These are phyloP conservation scores for Saururus chinensis DNA, from an alignment of 164 flowering plant species.

Conservation along the genomic window DNA sequence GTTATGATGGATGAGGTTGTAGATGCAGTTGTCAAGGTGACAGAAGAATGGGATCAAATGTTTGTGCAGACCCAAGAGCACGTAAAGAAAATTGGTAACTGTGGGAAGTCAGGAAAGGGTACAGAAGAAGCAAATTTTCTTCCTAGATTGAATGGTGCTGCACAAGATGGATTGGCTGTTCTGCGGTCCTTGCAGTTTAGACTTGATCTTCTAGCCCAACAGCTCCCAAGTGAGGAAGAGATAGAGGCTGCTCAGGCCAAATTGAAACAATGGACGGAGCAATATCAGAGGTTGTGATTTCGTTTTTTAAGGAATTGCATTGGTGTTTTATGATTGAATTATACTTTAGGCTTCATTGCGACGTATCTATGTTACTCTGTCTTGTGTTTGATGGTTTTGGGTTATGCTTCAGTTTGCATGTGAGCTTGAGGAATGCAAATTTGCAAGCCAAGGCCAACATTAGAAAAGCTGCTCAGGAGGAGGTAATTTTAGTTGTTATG, in stretches of 20 bases:
- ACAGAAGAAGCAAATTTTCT: conserved; percentile 41
- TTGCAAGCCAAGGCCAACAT: conserved; percentile 79
- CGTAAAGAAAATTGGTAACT: conserved; percentile 49
- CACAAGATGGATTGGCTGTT: conserved; percentile 64
- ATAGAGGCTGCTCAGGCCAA: conserved; percentile 43
- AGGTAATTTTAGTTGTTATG: conserved; percentile 36
- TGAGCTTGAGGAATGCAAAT: conserved; percentile 75
- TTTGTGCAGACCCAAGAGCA: conserved; percentile 28
- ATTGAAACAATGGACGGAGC: conserved; percentile 59
- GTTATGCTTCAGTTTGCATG: conserved; percentile 38
- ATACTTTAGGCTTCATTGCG: background rate
- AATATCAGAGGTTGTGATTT: conserved; percentile 31
- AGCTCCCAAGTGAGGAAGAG: conserved; percentile 46
- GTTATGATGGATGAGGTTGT: conserved; percentile 60
- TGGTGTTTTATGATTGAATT: background rate
- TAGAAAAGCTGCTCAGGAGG: conserved; percentile 75
- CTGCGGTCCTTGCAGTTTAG: conserved; percentile 55
- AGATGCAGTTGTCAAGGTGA: conserved; percentile 58
- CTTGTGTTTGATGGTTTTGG: conserved; percentile 1
- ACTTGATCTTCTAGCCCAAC: conserved; percentile 82
- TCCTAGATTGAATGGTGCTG: conserved; percentile 71
- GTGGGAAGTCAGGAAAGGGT: conserved; percentile 32
- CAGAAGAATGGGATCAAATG: conserved; percentile 61
- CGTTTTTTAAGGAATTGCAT: background rate
- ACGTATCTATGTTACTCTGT: background rate